Evolutionary conservation across 345 rosid genomes (phyloP).

Genomic region (Sonneratia alba): DNA sequence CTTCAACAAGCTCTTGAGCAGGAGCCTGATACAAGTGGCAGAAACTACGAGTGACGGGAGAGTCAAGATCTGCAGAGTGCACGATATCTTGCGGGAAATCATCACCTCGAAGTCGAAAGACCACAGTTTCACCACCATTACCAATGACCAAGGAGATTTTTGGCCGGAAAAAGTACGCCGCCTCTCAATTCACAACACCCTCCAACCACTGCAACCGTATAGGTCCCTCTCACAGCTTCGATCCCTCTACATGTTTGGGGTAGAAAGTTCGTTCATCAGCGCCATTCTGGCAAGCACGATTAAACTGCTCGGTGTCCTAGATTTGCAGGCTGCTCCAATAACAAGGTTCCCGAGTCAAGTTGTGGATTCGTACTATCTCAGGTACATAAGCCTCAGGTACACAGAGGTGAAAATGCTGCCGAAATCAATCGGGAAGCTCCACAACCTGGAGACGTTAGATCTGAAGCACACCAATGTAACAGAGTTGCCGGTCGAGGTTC

Average conservation of each 20-base stretch:
- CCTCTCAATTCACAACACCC: slow-evolving; percentile 21
- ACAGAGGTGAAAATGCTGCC: slow-evolving; percentile 27
- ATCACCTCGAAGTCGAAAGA: slow-evolving; percentile 29
- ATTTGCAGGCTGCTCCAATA: slow-evolving; percentile 23
- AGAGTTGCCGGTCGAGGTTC: slow-evolving; percentile 25
- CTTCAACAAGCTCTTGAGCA: slow-evolving; percentile 27
- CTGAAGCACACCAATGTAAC: slow-evolving; percentile 33
- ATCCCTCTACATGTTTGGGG: slow-evolving; percentile 28
- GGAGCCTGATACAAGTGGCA: slow-evolving; percentile 30
- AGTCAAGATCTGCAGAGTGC: slow-evolving; percentile 26
- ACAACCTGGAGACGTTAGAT: slow-evolving; percentile 34
- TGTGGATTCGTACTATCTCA: slow-evolving; percentile 17
- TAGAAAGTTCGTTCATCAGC: slow-evolving; percentile 4
- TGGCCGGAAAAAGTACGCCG: slow-evolving; percentile 36
- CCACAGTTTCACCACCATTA: slow-evolving; percentile 23
- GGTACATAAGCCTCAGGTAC: slow-evolving; percentile 26
- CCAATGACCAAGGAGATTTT: slow-evolving; percentile 8
- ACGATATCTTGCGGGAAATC: slow-evolving; percentile 26
- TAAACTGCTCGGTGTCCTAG: slow-evolving; percentile 28
- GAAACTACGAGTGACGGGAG: slow-evolving; percentile 22
- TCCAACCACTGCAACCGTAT: slow-evolving; percentile 10
- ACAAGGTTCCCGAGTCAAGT: slow-evolving; percentile 27
- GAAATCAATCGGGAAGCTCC: slow-evolving; percentile 29
- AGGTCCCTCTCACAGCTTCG: slow-evolving; percentile 20
- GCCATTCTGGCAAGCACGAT: slow-evolving; percentile 1